Conservation (phyloP, 1,284 basidiomycete genomes). For the Cryptococcus sp. region DNA sequence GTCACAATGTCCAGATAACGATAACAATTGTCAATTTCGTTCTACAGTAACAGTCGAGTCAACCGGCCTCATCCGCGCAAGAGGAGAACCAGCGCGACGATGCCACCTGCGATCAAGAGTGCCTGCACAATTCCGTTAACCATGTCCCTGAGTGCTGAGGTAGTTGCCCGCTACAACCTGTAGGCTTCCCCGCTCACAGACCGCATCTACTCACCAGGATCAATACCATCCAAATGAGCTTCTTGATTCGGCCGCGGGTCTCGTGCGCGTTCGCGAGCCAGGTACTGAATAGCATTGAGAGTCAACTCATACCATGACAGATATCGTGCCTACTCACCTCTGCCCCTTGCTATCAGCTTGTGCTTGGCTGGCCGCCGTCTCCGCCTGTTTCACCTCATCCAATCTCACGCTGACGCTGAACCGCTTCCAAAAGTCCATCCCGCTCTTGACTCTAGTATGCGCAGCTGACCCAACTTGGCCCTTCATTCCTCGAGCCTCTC, state of each 20-base stretch:
- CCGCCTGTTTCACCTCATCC: slow-evolving; percentile 27
- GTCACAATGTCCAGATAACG: too few species aligned
- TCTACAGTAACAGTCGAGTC: too few species aligned
- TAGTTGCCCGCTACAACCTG: too few species aligned
- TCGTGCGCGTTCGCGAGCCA: slow-evolving; percentile 34
- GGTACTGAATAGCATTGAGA: slow-evolving; percentile 17
- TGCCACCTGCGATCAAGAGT: too few species aligned
- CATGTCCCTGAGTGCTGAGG: too few species aligned
- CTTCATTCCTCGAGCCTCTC: too few species aligned
- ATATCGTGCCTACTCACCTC: slow-evolving; percentile 23
- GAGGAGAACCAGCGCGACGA: too few species aligned
- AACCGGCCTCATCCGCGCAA: too few species aligned
- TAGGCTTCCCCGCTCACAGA: too few species aligned
- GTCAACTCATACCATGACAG: not conserved
- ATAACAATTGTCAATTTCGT: too few species aligned
- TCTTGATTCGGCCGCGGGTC: slow-evolving; percentile 19
- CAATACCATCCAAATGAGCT: slow-evolving; percentile 17
- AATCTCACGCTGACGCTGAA: slow-evolving; percentile 35
- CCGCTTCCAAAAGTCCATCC: slow-evolving; percentile 48
- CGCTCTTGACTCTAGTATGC: slow-evolving; percentile 15
- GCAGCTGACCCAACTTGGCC: slow-evolving; percentile 11
- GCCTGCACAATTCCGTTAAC: too few species aligned
- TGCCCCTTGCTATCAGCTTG: slow-evolving; percentile 6
- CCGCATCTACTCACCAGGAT: slow-evolving; percentile 17
- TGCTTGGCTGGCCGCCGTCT: slow-evolving; percentile 24